phyloP scores from a whole-genome alignment of 495 filamentous ascomycete species.

The Bacidia gigantensis region DNA sequence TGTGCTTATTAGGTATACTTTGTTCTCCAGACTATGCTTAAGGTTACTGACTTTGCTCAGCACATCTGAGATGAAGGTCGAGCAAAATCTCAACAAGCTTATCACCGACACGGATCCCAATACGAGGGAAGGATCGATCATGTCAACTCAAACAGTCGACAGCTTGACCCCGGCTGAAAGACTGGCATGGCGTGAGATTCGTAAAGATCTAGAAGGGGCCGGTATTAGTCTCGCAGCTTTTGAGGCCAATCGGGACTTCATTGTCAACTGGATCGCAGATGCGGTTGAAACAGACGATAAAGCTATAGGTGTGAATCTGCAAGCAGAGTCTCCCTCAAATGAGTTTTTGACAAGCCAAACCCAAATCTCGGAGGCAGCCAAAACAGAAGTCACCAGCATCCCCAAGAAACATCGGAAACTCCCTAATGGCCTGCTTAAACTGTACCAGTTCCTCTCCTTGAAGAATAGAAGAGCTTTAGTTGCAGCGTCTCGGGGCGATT shows the following conservation, averaged over 20 bases:
- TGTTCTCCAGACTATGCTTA: too few relatives aligned
- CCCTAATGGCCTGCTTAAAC: background rate
- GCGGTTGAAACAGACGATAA: constrained; percentile 18
- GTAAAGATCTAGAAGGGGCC: constrained; percentile 26
- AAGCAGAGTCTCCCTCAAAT: background rate
- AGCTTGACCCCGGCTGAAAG: constrained; percentile 18
- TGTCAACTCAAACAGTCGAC: constrained; percentile 22
- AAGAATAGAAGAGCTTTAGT: background rate
- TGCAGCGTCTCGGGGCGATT: background rate
- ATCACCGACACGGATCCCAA: background rate
- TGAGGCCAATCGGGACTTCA: constrained; percentile 23
- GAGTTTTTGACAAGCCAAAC: background rate
- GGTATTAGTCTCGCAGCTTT: constrained; percentile 23
- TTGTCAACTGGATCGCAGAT: constrained; percentile 20
- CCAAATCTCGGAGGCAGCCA: too few relatives aligned
- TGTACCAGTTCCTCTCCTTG: background rate
- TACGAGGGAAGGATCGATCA: constrained; percentile 3
- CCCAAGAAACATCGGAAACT: background rate
- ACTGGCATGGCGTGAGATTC: constrained; percentile 23
- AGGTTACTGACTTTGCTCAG: too few relatives aligned
- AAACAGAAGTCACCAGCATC: background rate
- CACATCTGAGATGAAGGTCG: background rate
- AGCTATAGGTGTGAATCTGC: constrained; percentile 21
- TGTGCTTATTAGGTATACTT: constrained; percentile 17
- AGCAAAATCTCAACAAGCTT: background rate